Percentiles rank a stretch among this genome's conserved stretches.
phyloP scores from a whole-genome alignment of 495 filamentous ascomycete species.

The Trichoderma asperelloides region DNA sequence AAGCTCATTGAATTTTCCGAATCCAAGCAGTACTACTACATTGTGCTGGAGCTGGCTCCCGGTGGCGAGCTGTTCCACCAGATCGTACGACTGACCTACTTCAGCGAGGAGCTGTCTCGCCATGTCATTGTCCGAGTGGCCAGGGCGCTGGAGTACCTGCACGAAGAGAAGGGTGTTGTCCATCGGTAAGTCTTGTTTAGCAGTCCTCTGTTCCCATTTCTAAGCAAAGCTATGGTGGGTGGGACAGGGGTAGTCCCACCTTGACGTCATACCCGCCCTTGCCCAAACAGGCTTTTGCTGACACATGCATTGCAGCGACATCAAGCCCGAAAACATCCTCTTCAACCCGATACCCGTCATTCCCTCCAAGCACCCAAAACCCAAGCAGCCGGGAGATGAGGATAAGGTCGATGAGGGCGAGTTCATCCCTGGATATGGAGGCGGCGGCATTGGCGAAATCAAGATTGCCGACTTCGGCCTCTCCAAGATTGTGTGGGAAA shows the following conservation, averaged over 20 bases:
- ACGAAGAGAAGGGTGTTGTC: conserved; percentile 90
- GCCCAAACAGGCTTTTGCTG: conserved; percentile 6
- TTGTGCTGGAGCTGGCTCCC: conserved; percentile 88
- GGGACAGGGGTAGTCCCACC: not conserved
- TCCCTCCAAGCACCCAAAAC: conserved; percentile 71
- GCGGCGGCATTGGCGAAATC: conserved; percentile 90
- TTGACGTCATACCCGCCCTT: conserved; percentile 15
- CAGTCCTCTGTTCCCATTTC: not conserved
- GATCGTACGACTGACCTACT: conserved; percentile 96
- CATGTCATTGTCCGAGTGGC: conserved; percentile 94
- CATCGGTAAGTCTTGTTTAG: conserved; percentile 63
- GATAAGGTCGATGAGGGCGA: conserved; percentile 97
- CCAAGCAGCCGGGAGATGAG: conserved; percentile 76
- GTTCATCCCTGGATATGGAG: conserved; percentile 71
- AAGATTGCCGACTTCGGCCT: conserved; percentile 98
- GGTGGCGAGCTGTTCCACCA: conserved; percentile 98
- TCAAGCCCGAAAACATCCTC: conserved; percentile 95
- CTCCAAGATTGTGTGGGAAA: conserved; percentile 97
- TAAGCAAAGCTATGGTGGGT: not conserved
- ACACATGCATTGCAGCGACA: conserved; percentile 55
- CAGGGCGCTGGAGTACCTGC: conserved; percentile 84
- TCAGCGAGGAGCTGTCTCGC: conserved; percentile 88
- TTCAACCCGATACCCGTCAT: conserved; percentile 80
- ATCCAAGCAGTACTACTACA: conserved; percentile 92
- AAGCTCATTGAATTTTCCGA: conserved; percentile 90